Conservation (phyloP, 208 protist genomes). For the Crithidia bombi region DNA sequence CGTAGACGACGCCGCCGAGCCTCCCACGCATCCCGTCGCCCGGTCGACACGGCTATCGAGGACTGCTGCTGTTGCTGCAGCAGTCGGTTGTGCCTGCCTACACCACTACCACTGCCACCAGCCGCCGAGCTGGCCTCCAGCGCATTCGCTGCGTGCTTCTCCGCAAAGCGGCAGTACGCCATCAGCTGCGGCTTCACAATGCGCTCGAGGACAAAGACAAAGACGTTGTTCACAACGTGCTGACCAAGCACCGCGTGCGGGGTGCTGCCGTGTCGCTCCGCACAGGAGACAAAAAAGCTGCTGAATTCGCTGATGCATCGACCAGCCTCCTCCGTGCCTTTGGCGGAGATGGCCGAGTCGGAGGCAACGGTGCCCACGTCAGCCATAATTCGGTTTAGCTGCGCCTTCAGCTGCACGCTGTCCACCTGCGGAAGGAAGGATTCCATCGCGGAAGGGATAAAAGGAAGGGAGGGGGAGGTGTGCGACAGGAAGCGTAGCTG, state of each 20-base stretch:
- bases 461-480: background rate
- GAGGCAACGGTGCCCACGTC: constrained; percentile 14
- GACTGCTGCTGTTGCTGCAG: background rate
- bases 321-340: constrained; percentile 40
- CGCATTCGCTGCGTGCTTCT: constrained; percentile 19
- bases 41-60: background rate
- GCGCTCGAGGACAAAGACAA: constrained; percentile 65
- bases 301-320: constrained; percentile 49
- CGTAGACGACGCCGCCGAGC: constrained; percentile 47
- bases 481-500: background rate
- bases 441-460: constrained; percentile 10
- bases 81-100: background rate
- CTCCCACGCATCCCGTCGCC: constrained; percentile 27
- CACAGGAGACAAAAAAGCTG: constrained; percentile 46
- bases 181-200: constrained; percentile 65
- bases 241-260: constrained; percentile 68
- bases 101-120: background rate
- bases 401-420: constrained; percentile 14
- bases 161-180: constrained; percentile 39
- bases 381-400: constrained; percentile 35
- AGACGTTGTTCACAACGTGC: constrained; percentile 76
- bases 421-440: constrained; percentile 27
- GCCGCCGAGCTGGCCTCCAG: background rate
- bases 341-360: constrained; percentile 13
- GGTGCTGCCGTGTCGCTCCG: constrained; percentile 48